Conservation (phyloP, 495 filamentous ascomycete genomes). For the Melanomma pulvis-pyrius region DNA sequence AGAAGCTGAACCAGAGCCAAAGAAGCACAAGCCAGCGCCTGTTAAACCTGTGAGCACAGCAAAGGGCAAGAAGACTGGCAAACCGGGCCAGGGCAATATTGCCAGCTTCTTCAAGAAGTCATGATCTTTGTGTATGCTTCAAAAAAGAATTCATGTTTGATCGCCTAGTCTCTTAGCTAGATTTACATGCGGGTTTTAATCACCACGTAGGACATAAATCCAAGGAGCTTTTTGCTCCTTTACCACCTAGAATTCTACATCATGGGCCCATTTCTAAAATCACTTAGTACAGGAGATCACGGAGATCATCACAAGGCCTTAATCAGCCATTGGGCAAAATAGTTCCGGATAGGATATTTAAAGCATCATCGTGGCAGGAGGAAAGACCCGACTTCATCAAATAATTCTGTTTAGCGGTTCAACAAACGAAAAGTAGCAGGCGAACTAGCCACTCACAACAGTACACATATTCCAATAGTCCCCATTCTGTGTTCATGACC, state of each 20-base stretch:
- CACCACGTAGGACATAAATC: no score
- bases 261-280: no score
- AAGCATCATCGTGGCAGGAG: background rate
- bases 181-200: background rate
- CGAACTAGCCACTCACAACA: conserved; percentile 20
- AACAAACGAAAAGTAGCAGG: background rate
- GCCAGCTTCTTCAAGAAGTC: conserved; percentile 37
- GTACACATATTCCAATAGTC: conserved; percentile 27
- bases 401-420: background rate
- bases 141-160: background rate
- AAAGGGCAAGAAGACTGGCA: conserved; percentile 58
- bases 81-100: conserved; percentile 30
- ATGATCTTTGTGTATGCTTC: conserved; percentile 2
- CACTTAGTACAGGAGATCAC: no score
- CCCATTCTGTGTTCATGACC: conserved; percentile 7
- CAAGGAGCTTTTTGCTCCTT: no score
- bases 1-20: conserved; percentile 78
- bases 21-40: conserved; percentile 61
- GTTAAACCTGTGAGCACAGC: conserved; percentile 26
- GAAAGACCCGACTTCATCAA: background rate
- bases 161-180: background rate
- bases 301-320: no score
- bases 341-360: background rate
- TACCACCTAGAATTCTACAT: no score
- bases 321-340: background rate